phyloP scores from a whole-genome alignment of 371 early-diverging fungal species.

The Apophysomyces trapeziformis region DNA sequence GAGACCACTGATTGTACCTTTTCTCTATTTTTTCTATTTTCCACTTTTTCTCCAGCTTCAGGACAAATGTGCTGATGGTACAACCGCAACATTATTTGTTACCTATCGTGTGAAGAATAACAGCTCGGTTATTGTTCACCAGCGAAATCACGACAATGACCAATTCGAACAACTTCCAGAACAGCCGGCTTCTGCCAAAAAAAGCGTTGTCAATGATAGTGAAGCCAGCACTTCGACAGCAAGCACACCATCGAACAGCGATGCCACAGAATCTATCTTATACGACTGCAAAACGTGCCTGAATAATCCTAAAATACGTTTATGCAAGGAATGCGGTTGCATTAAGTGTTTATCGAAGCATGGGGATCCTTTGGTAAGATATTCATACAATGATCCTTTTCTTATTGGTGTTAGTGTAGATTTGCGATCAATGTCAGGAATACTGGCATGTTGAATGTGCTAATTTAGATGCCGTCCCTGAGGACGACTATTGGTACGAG shows the following conservation, averaged over 20 bases:
- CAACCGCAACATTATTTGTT: conserved; percentile 19
- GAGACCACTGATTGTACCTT: background rate
- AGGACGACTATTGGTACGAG: conserved; percentile 48
- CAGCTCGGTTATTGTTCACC: conserved; percentile 26
- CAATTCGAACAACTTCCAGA: background rate
- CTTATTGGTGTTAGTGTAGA: conserved; percentile 14
- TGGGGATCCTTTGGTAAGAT: conserved; percentile 55
- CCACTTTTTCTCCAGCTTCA: conserved; percentile 19
- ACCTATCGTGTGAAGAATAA: conserved; percentile 35
- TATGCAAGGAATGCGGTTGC: conserved; percentile 62
- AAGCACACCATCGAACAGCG: background rate
- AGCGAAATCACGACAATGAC: background rate
- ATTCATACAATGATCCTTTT: background rate
- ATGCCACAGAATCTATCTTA: background rate
- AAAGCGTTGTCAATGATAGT: background rate
- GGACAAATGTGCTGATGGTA: conserved; percentile 23
- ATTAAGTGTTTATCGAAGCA: conserved; percentile 51
- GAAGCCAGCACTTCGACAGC: background rate
- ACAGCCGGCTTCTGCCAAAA: background rate
- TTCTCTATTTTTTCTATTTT: background rate
- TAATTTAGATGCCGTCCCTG: conserved; percentile 40
- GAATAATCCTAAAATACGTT: conserved; percentile 46
- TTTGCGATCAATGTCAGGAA: conserved; percentile 65
- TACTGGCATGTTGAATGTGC: conserved; percentile 62
- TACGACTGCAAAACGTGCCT: conserved; percentile 37